phyloP scores from a whole-genome alignment of 257 asterid genomes.

The Fraxinus americana region DNA sequence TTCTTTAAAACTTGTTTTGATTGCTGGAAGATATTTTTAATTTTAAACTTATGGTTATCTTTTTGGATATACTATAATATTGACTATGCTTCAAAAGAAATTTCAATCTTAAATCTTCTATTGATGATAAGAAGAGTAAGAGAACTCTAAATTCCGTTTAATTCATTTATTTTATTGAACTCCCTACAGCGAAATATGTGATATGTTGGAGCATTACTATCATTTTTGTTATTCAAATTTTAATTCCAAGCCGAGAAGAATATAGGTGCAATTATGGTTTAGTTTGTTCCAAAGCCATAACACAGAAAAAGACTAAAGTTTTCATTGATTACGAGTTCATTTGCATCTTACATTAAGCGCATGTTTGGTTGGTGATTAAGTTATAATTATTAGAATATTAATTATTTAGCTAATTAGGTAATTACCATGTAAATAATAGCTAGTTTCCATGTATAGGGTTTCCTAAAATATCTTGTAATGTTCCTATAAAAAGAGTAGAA shows the following conservation, averaged over 20 bases:
- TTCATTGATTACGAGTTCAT: background rate
- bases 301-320: background rate
- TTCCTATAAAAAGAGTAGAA: too few relatives aligned
- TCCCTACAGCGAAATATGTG: background rate
- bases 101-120: background rate
- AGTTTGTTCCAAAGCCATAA: background rate
- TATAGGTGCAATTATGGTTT: background rate
- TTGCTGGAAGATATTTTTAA: background rate
- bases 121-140: background rate
- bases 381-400: too few relatives aligned
- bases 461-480: too few relatives aligned
- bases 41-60: background rate
- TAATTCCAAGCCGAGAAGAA: background rate
- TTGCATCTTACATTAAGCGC: background rate
- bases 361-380: too few relatives aligned
- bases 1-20: background rate
- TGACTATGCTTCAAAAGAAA: background rate
- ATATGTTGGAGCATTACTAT: background rate
- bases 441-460: too few relatives aligned
- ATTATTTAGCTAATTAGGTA: too few relatives aligned
- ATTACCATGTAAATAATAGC: too few relatives aligned
- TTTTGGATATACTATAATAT: background rate
- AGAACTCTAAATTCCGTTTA: background rate
- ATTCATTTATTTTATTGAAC: background rate
- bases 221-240: background rate